Evolutionary conservation across 495 filamentous ascomycete genomes (phyloP).

Genomic region (Tuber magnatum): DNA sequence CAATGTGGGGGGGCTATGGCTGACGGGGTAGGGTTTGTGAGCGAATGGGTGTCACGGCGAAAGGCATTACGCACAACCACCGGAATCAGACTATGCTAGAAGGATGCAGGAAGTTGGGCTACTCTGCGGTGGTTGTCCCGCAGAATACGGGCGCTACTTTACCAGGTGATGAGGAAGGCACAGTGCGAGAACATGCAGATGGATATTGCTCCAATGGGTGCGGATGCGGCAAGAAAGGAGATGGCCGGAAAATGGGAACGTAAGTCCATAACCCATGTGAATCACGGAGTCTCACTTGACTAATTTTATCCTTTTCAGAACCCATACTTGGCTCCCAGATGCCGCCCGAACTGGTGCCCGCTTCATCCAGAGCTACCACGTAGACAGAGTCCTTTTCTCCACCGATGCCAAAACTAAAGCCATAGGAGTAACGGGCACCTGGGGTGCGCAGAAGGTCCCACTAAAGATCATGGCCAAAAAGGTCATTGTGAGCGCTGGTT

Average conservation of each 20-base stretch:
- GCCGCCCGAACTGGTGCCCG: slow-evolving; percentile 64
- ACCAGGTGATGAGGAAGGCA: slow-evolving; percentile 60
- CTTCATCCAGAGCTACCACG: slow-evolving; percentile 73
- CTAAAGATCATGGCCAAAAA: slow-evolving; percentile 54
- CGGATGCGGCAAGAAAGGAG: slow-evolving; percentile 55
- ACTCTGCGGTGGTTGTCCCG: slow-evolving; percentile 59
- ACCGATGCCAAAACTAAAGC: slow-evolving; percentile 13
- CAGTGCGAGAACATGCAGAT: slow-evolving; percentile 10
- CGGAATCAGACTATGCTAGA: slow-evolving; percentile 63
- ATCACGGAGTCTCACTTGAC: not conserved
- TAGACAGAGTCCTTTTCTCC: slow-evolving; percentile 59
- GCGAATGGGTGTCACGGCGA: slow-evolving; percentile 69
- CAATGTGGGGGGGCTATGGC: slow-evolving; percentile 42
- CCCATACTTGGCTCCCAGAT: slow-evolving; percentile 68
- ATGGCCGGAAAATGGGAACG: slow-evolving; percentile 44
- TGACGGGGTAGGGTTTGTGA: slow-evolving; percentile 48
- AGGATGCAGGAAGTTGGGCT: slow-evolving; percentile 69
- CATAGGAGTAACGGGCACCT: slow-evolving; percentile 18
- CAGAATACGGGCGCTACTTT: slow-evolving; percentile 66
- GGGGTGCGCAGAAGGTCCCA: slow-evolving; percentile 50
- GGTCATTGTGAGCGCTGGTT: slow-evolving; percentile 68
- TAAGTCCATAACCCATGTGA: not conserved
- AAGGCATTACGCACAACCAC: slow-evolving; percentile 61
- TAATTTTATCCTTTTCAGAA: slow-evolving; percentile 46
- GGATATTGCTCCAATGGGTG: slow-evolving; percentile 70